Evolutionary conservation across 164 flowering plant species (phyloP).

Genomic region (Brasenia schreberi): DNA sequence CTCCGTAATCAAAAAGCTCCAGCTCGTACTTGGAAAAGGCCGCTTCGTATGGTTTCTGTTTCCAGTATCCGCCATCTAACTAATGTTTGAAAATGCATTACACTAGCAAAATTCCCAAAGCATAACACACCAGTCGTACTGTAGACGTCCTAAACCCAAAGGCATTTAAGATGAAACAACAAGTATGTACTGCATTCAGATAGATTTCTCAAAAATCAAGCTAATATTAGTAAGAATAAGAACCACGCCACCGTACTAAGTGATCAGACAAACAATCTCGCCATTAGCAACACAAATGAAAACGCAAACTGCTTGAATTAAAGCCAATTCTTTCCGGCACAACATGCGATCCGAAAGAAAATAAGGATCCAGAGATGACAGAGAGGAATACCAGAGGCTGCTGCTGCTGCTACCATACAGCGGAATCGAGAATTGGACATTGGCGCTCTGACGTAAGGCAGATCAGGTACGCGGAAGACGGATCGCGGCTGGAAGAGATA

Average conservation of each 20-base stretch:
- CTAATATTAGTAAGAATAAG: not conserved
- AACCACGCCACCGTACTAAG: not conserved
- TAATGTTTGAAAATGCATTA: too few species aligned
- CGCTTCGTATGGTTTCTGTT: too few species aligned
- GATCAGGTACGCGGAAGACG: conserved; percentile 4
- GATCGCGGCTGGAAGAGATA: conserved; percentile 7
- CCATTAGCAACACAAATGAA: not conserved
- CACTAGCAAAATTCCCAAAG: too few species aligned
- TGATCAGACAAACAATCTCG: not conserved
- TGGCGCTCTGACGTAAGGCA: conserved; percentile 6
- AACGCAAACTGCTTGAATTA: not conserved
- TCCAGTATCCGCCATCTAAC: too few species aligned
- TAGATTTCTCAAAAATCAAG: not conserved
- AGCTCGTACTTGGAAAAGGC: too few species aligned
- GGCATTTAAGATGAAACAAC: not conserved
- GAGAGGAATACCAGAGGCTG: conserved; percentile 2
- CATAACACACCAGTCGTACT: too few species aligned
- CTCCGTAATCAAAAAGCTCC: too few species aligned
- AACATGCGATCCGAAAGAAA: not conserved
- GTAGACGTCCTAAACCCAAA: too few species aligned
- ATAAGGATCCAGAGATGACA: not conserved
- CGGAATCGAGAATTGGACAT: conserved; percentile 15
- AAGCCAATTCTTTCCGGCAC: not conserved
- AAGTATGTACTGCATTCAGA: not conserved
- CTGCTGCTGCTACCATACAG: conserved; percentile 22